Evolutionary conservation across 306 rosid species (phyloP).

Genomic region (Acacia confusa): DNA sequence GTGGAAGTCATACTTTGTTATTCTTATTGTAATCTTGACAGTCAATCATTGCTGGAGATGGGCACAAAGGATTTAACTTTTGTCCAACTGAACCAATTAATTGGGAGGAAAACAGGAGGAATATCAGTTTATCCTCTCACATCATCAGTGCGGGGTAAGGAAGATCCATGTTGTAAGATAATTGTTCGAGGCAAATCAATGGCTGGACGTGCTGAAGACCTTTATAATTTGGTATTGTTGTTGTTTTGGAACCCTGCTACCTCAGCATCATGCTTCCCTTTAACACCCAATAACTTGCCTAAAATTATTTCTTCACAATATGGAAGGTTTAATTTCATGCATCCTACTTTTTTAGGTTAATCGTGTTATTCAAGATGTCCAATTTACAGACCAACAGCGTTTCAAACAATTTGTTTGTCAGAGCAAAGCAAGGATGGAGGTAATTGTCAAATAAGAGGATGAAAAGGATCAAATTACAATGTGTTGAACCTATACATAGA

Average conservation of each 20-base stretch:
- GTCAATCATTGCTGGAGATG: slow-evolving; percentile 98
- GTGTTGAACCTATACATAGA: slow-evolving; percentile 13
- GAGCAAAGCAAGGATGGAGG: slow-evolving; percentile 99
- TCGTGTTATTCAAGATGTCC: slow-evolving; percentile 89
- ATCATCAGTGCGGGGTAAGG: slow-evolving; percentile 79
- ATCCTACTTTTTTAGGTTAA: slow-evolving; percentile 59
- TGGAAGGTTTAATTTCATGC: slow-evolving; percentile 34
- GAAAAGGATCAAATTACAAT: slow-evolving; percentile 21
- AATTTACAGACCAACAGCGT: slow-evolving; percentile 91
- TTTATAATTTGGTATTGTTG: slow-evolving; percentile 71
- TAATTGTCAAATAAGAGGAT: slow-evolving; percentile 32
- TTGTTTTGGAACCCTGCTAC: slow-evolving; percentile 5
- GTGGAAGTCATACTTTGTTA: slow-evolving; percentile 20
- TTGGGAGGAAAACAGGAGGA: slow-evolving; percentile 98
- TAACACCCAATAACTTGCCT: slow-evolving; percentile 3
- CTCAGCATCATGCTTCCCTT: neutral
- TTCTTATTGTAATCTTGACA: slow-evolving; percentile 44
- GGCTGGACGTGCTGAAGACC: slow-evolving; percentile 87
- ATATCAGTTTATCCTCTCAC: slow-evolving; percentile 95
- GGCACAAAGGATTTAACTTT: slow-evolving; percentile 94
- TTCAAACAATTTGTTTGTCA: slow-evolving; percentile 95
- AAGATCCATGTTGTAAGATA: slow-evolving; percentile 79
- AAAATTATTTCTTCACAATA: neutral
- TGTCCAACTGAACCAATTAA: slow-evolving; percentile 94
- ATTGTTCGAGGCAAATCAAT: slow-evolving; percentile 95